phyloP scores from a whole-genome alignment of 306 rosid genomes.

The Quercus cerris region DNA sequence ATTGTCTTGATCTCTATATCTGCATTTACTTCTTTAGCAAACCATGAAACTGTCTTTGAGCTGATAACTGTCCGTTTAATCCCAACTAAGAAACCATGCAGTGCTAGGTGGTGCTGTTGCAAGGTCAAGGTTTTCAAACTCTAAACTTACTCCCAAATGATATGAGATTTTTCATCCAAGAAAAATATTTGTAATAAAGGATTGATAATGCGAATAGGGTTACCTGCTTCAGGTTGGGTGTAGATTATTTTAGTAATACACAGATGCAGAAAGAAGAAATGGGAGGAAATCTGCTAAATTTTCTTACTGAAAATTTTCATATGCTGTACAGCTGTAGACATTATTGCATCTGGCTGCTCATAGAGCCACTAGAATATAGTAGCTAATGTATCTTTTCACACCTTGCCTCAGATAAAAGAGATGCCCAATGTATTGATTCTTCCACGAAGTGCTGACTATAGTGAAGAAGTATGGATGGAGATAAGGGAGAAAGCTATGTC shows the following conservation, averaged over 20 bases:
- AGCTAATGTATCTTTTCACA: conserved; percentile 15
- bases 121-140: neutral
- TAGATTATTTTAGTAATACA: neutral
- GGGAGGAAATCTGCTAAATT: neutral
- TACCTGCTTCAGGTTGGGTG: neutral
- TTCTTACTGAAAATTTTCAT: neutral
- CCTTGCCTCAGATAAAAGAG: conserved; percentile 84
- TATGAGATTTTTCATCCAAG: neutral
- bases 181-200: neutral
- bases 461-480: conserved; percentile 99
- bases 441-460: conserved; percentile 97
- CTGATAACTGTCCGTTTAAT: neutral
- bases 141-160: neutral
- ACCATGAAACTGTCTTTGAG: neutral
- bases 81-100: neutral
- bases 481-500: conserved; percentile 95
- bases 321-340: neutral
- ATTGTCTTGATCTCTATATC: neutral
- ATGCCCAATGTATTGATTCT: conserved; percentile 99
- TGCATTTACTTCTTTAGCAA: neutral
- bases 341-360: neutral
- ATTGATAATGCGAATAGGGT: neutral
- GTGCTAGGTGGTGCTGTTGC: neutral
- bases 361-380: neutral
- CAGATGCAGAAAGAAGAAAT: neutral